Conservation (phyloP, 2,329 filamentous ascomycete species). For the Trichophyton benhamiae region DNA sequence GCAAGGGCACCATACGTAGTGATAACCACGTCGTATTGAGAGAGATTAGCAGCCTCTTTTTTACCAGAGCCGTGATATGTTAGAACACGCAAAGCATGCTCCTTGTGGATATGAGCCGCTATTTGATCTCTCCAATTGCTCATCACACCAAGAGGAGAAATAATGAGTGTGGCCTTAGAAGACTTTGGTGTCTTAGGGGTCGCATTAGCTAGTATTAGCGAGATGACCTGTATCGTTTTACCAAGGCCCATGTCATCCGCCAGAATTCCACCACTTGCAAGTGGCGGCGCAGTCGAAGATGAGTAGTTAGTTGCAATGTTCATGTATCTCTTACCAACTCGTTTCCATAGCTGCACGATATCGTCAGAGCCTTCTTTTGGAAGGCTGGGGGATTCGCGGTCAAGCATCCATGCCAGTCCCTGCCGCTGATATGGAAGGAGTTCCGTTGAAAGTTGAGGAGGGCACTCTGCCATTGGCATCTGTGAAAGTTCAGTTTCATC, state of each 20-base stretch:
- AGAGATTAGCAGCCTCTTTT: conserved; percentile 48
- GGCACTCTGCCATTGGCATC: conserved; percentile 62
- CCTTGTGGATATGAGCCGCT: conserved; percentile 53
- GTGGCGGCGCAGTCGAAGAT: conserved; percentile 42
- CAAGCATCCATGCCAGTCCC: conserved; percentile 69
- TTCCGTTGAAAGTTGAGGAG: conserved; percentile 49
- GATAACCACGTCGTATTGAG: conserved; percentile 61
- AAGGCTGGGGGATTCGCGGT: conserved; percentile 58
- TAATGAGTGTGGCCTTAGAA: conserved; percentile 58
- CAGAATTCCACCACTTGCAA: conserved; percentile 71
- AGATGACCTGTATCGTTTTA: conserved; percentile 78
- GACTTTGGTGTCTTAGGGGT: conserved; percentile 33
- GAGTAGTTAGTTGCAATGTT: conserved; percentile 63
- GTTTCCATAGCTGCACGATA: conserved; percentile 68
- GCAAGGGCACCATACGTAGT: conserved; percentile 72
- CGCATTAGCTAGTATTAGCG: conserved; percentile 54
- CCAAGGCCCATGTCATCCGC: conserved; percentile 90
- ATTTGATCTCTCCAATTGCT: conserved; percentile 82
- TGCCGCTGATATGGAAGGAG: conserved; percentile 69
- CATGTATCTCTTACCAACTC: conserved; percentile 39
- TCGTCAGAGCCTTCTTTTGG: conserved; percentile 48
- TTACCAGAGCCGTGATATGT: conserved; percentile 59
- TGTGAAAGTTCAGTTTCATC: conserved; percentile 57
- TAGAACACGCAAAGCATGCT: conserved; percentile 53
- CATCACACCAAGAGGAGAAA: conserved; percentile 76